Evolutionary conservation across 2,329 filamentous ascomycete genomes (phyloP), one percentile per base, ranked within the genome.

Genomic region (Aureobasidium sp.): DNA sequence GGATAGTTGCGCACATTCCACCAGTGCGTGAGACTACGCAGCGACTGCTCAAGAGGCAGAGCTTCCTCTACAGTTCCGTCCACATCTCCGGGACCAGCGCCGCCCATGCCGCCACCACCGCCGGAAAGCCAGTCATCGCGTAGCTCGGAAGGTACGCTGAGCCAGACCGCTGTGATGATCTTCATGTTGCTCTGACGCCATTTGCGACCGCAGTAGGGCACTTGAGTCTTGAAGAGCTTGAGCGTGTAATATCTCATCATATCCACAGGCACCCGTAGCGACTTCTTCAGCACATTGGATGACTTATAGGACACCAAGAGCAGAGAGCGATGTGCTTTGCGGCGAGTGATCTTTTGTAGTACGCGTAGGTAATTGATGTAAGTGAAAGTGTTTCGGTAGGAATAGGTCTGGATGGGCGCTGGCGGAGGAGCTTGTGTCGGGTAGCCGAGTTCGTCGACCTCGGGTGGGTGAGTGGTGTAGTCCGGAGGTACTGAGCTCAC

Each of bases 181-280:
- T 93, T 89, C 94, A 99, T 99, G 75, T 99, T 97, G 68, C 86
- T 87, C 77, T 97, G 94, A 15, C 94, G 87, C 94, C 94, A 99
- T 77, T 99, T 99, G 47, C 94, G 87, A 24, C 94, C 93, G 74
- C 93, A 97, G 79, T 96, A 99, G 0, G 94, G 94, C 5, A 99
- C 94, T 75, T 99, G 94, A 64, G 91, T 94, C 76, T 99, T 99
- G 85, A 97, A 97, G 0, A 99, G 82, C 76, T 99, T 99, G 68
- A 99, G 84, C 0, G 94, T 96, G 78, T 97, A 97, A 47, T 96
- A 85, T 6, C 94, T 86, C 44, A 99, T 81, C 69, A 91, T 84
- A 1, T 87, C 87, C 70, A 99, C 91, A 0, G 93, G 93, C 24
- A 97, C 88, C 68, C 94, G 93, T 17, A 99, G 84, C 6, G 89